Evolutionary conservation across 306 rosid species (phyloP).

Genomic region (Mimosa bimucronata): DNA sequence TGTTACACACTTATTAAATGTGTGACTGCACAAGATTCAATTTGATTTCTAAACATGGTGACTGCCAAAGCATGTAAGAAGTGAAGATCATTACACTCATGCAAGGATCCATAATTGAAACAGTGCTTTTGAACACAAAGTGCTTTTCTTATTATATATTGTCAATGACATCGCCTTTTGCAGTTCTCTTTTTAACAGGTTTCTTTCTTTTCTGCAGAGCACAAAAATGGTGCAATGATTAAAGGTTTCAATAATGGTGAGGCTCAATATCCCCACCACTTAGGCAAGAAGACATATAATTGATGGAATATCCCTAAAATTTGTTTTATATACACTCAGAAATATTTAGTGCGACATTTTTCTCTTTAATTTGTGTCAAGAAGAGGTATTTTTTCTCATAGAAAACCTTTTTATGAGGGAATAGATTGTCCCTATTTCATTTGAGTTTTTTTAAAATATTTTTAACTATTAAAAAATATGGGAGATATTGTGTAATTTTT

Average conservation of each 20-base stretch:
- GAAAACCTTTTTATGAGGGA: too few species aligned
- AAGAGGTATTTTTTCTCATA: neutral
- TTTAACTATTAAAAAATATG: too few species aligned
- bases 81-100: neutral
- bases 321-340: neutral
- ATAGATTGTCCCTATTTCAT: too few species aligned
- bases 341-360: neutral
- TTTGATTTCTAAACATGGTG: neutral
- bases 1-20: too few species aligned
- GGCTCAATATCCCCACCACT: conserved; percentile 2
- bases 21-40: too few species aligned
- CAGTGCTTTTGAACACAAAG: neutral
- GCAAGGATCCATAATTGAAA: neutral
- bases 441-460: too few species aligned
- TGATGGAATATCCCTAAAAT: neutral
- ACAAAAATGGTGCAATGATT: neutral
- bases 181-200: conserved; percentile 3
- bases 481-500: too few species aligned
- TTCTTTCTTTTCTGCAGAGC: neutral
- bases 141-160: neutral
- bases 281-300: neutral
- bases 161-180: neutral
- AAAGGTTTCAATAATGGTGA: neutral
- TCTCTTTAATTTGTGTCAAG: neutral
- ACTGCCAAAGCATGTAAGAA: neutral